Base-by-base conservation (phyloP, 805 yeast genomes). In the Huiozyma sinensis region DNA sequence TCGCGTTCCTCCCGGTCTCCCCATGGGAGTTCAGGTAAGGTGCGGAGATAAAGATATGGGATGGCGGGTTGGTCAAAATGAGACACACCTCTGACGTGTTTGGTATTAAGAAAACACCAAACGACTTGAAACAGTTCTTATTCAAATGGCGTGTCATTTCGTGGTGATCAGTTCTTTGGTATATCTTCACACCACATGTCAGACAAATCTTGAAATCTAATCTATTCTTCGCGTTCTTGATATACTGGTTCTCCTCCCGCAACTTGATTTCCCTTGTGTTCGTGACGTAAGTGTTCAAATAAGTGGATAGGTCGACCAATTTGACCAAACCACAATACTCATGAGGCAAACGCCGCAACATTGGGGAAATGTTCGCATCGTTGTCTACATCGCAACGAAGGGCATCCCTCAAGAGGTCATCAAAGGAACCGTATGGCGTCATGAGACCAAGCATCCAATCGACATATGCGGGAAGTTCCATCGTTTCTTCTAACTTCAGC, bases 11-110 rank as follows among this genome's bases (percentile, higher is more conserved):
- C 31, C 83, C 83, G 3, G 81, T 73, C 58, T 84, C 92, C 24
- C 94, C 94, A 60, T 83, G 88, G 5, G 69, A 67, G 44, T 85
- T 82, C 56, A 84, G 63, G 55, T 82, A 84, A 10, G 90, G 92
- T 0, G 85, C 83, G 44, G 74, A 74, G 49, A 75, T 68, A 32
- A 47, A 54, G 7, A 61, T 56, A 9, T 51, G 50, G 4, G 63
- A 61, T 6, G 56, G 50, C 7, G 66, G 64, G 24, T 58, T 61
- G 34, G 56, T 64, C 60, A 56, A 51, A 50, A 47, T 60, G 29
- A 62, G 45, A 38, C 60, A 58, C 27, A 66, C 57, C 35, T 54
- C 60, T 40, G 63, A 65, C 2, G 56, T 51, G 40, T 63, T 64
- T 17, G 72, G 72, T 17, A 59, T 52, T 37, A 68, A 52, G 44